Evolutionary conservation across 345 rosid genomes (phyloP).

Genomic region (Eucalyptus coolabah): DNA sequence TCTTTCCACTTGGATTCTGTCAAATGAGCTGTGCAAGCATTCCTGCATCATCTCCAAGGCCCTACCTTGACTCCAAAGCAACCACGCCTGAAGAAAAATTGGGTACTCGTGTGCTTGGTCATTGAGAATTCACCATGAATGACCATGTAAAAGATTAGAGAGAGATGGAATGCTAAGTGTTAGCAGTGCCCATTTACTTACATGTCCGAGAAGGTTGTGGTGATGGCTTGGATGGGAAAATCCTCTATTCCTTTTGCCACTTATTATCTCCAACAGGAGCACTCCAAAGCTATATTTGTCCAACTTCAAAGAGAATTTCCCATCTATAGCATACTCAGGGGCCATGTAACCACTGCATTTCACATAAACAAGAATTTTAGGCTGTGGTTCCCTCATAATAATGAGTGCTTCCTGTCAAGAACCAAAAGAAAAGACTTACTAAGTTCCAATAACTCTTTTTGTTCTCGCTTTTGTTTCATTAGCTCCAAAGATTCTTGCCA

Average conservation of each 20-base stretch:
- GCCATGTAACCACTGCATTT: neutral
- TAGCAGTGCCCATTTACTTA: neutral
- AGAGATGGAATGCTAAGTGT: neutral
- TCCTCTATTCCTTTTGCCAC: constrained; percentile 31
- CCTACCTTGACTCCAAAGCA: constrained; percentile 4
- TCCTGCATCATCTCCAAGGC: neutral
- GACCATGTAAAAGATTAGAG: neutral
- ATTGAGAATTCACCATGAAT: neutral
- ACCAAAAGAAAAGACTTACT: constrained; percentile 15
- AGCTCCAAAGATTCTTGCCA: constrained; percentile 36
- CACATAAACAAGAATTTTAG: neutral
- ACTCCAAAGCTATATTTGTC: constrained; percentile 44
- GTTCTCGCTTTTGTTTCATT: constrained; percentile 28
- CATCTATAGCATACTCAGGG: constrained; percentile 14
- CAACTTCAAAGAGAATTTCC: constrained; percentile 26
- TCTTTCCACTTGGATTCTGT: neutral
- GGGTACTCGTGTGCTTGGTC: neutral
- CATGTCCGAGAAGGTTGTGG: constrained; percentile 3
- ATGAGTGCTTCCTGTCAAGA: neutral
- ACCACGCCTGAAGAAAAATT: constrained; percentile 6
- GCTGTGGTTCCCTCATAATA: neutral
- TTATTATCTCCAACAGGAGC: constrained; percentile 25
- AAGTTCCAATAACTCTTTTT: constrained; percentile 24
- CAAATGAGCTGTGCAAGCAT: neutral
- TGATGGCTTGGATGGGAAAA: constrained; percentile 10